Conservation (phyloP, 345 rosid species). For the Citrus unshiu region DNA sequence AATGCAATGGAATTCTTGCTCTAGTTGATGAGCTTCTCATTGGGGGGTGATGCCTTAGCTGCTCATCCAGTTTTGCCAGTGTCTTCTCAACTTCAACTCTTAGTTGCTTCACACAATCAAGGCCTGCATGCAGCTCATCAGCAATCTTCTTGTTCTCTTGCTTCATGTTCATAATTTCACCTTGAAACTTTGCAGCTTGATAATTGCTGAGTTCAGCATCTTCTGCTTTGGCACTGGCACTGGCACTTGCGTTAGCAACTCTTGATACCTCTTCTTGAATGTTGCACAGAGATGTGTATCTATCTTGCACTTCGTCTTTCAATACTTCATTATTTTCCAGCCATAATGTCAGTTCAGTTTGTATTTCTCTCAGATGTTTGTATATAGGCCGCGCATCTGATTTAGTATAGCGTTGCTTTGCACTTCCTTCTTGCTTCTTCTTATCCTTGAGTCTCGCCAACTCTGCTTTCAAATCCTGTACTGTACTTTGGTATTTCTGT, state of each 20-base stretch:
- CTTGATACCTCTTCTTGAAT: conserved; percentile 67
- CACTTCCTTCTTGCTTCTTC: conserved; percentile 31
- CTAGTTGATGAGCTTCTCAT: conserved; percentile 19
- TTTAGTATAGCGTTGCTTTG: conserved; percentile 16
- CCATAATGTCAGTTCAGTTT: conserved; percentile 73
- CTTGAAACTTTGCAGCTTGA: conserved; percentile 81
- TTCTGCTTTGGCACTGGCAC: conserved; percentile 15
- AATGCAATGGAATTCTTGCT: conserved; percentile 66
- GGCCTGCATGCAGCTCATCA: conserved; percentile 54
- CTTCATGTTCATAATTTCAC: conserved; percentile 86
- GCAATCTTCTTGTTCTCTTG: conserved; percentile 76
- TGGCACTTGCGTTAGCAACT: conserved; percentile 22
- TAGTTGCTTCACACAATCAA: conserved; percentile 39
- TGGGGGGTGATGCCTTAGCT: conserved; percentile 30
- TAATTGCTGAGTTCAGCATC: conserved; percentile 44
- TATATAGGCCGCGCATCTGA: conserved; percentile 69
- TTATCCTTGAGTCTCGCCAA: conserved; percentile 32
- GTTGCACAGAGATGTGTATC: conserved; percentile 48
- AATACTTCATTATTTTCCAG: conserved; percentile 61
- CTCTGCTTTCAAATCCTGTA: conserved; percentile 62
- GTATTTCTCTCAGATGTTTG: conserved; percentile 70
- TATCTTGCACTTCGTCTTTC: conserved; percentile 63
- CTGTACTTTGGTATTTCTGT: conserved; percentile 57
- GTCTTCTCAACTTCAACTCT: conserved; percentile 49
- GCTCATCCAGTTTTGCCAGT: conserved; percentile 46